Evolutionary conservation across 2,329 filamentous ascomycete genomes (phyloP).

Genomic region (Neoscytalidium dimidiatum): DNA sequence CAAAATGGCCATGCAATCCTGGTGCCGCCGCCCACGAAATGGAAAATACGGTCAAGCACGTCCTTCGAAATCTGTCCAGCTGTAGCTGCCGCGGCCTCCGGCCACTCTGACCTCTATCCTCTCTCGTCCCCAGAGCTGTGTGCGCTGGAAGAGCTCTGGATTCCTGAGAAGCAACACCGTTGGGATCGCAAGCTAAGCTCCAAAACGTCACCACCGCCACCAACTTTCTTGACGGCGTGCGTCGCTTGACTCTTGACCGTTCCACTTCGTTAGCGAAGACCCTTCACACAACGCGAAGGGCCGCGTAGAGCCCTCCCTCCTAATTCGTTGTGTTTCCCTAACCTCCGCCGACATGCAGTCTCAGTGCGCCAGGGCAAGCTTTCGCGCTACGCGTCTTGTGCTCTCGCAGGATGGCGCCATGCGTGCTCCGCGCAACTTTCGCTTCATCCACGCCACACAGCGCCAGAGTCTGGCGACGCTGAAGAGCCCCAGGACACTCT

Average conservation of each 20-base stretch:
- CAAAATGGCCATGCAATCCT: background rate
- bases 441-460: background rate
- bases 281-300: background rate
- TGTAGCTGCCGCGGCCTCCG: background rate
- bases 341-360: conserved; percentile 16
- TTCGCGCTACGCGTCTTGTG: conserved; percentile 16
- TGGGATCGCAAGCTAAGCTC: background rate
- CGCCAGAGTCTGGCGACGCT: background rate
- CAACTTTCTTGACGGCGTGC: background rate
- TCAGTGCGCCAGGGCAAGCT: conserved; percentile 18
- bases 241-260: background rate
- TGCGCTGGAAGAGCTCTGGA: background rate
- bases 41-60: conserved; percentile 1
- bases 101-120: background rate
- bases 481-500: background rate
- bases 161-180: background rate
- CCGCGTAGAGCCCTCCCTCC: background rate
- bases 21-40: background rate
- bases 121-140: background rate
- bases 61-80: background rate
- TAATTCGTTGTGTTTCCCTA: background rate
- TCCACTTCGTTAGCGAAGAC: background rate
- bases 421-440: background rate
- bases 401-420: conserved; percentile 6
- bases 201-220: conserved; percentile 11